A percentile compares a stretch with the other conserved stretches of the same genome.
Conservation (phyloP, 179 eudicot species). For the Sideroxylon spinosum region DNA sequence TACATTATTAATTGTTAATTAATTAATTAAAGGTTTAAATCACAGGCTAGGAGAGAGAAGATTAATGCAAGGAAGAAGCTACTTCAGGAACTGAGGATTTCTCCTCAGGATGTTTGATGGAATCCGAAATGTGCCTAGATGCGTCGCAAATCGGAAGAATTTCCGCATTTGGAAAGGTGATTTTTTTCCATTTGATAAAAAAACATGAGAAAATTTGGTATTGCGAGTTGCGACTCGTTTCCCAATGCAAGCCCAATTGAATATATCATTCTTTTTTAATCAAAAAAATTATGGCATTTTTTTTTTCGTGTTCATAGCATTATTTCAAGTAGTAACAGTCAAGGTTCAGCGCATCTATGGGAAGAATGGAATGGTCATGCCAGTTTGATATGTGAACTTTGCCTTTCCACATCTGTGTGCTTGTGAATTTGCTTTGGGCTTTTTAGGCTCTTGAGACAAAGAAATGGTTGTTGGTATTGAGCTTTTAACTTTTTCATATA, state of each 20-base stretch:
- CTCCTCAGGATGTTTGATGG: slow-evolving; percentile 73
- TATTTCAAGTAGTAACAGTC: slow-evolving; percentile 61
- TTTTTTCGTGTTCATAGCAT: slow-evolving; percentile 49
- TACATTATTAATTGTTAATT: neutral
- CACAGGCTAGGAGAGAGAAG: slow-evolving; percentile 96
- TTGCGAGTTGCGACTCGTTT: too few species aligned
- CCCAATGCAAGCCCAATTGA: too few species aligned
- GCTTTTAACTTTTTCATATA: too few species aligned
- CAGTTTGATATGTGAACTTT: too few species aligned
- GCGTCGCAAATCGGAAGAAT: slow-evolving; percentile 65
- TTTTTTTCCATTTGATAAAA: neutral
- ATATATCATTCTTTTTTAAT: neutral
- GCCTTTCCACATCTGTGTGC: too few species aligned
- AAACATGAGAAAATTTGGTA: too few species aligned
- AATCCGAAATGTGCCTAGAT: slow-evolving; percentile 65
- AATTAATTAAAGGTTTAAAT: neutral
- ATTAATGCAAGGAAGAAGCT: slow-evolving; percentile 97
- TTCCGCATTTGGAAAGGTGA: slow-evolving; percentile 78
- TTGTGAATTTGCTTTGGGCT: too few species aligned
- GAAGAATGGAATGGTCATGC: slow-evolving; percentile 36
- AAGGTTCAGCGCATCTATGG: slow-evolving; percentile 83
- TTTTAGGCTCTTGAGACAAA: too few species aligned
- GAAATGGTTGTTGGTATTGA: too few species aligned
- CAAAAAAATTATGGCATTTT: neutral
- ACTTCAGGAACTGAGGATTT: slow-evolving; percentile 67